phyloP scores from a whole-genome alignment of 192 early-diverging fungal species.

The Rhizoclosmatium sp. region DNA sequence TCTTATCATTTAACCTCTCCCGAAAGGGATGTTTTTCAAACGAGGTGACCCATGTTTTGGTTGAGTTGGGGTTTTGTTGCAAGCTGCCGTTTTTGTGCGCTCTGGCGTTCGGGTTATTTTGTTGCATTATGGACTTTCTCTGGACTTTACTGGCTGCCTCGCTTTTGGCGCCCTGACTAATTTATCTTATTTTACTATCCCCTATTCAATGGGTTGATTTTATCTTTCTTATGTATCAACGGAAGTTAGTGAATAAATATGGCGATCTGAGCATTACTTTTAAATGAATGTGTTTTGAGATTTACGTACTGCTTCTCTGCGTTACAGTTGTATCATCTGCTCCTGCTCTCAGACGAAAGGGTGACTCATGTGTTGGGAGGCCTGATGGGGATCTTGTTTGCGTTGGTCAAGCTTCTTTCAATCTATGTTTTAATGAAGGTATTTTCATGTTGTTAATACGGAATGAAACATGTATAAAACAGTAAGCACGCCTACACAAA shows the following conservation, averaged over 20 bases:
- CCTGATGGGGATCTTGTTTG: no score
- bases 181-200: background rate
- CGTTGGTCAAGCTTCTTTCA: no score
- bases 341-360: no score
- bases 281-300: no score
- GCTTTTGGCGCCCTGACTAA: background rate
- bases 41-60: background rate
- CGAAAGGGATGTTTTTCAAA: background rate
- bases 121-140: constrained; percentile 32
- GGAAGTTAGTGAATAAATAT: background rate
- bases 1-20: background rate
- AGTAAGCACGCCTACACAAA: no score
- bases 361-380: no score
- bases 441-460: no score
- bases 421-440: no score
- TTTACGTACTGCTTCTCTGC: no score
- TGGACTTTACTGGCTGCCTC: background rate
- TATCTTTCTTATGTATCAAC: background rate
- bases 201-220: background rate
- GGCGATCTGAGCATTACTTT: no score
- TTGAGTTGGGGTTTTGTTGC: background rate
- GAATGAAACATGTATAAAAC: no score
- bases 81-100: background rate
- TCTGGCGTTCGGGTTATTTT: background rate
- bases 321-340: no score